Conservation (phyloP, 768 basidiomycete species). For the Naganishia friedmannii region DNA sequence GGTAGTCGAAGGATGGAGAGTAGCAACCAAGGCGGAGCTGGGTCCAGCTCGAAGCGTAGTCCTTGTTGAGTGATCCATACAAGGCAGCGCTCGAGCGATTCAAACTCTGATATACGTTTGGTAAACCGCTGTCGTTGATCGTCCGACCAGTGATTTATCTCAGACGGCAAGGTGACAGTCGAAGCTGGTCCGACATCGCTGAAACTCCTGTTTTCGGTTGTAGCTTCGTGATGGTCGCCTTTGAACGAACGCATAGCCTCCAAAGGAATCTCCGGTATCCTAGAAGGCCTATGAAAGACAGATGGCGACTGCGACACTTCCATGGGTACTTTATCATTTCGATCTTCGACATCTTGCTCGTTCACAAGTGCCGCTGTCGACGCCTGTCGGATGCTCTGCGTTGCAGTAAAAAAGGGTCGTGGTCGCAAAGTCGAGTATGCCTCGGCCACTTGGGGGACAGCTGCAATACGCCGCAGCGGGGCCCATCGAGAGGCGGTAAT, state of each 20-base stretch:
- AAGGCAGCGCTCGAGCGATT: conserved; percentile 21
- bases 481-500: conserved; percentile 16
- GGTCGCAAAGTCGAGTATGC: conserved; percentile 13
- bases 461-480: not conserved
- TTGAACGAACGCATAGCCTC: not conserved
- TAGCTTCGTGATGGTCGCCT: not conserved
- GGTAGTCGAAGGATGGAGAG: conserved; percentile 14
- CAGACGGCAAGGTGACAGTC: not conserved
- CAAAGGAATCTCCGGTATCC: not conserved
- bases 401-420: not conserved
- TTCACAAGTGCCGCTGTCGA: not conserved
- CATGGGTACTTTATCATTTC: not conserved
- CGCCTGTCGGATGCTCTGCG: not conserved
- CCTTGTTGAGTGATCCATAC: conserved; percentile 24
- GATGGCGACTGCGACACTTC: not conserved
- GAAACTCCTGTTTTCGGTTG: not conserved
- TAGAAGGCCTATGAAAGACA: not conserved
- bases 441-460: not conserved
- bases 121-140: not conserved
- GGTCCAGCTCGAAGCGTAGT: conserved; percentile 11
- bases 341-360: not conserved
- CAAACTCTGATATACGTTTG: not conserved
- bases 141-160: not conserved
- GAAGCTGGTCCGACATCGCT: not conserved
- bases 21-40: conserved; percentile 5